A percentile compares a stretch with the other conserved stretches of the same genome.
phyloP scores from a whole-genome alignment of 2,329 filamentous ascomycete genomes.

The Cercospora sp. region DNA sequence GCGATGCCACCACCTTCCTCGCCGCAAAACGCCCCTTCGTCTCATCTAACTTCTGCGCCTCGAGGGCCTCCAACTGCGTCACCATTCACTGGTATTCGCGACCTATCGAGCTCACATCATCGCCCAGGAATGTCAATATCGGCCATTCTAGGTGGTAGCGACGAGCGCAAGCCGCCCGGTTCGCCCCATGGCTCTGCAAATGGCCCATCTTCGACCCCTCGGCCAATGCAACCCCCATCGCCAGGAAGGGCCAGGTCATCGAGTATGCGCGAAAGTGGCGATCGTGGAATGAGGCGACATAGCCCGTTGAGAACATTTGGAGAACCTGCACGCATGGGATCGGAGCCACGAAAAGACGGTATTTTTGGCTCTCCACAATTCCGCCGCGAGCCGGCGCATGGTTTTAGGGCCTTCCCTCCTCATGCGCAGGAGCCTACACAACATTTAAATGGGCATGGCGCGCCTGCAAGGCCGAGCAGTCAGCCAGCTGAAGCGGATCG shows the following conservation, averaged over 20 bases:
- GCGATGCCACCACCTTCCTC: constrained; percentile 55
- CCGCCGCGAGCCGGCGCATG: constrained; percentile 35
- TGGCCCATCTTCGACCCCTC: constrained; percentile 37
- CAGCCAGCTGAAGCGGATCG: constrained; percentile 35
- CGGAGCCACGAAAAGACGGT: constrained; percentile 34
- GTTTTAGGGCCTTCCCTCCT: constrained; percentile 35
- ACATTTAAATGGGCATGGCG: constrained; percentile 27
- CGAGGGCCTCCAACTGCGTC: constrained; percentile 49
- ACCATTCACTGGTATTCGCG: constrained; percentile 53
- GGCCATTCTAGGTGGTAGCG: constrained; percentile 61
- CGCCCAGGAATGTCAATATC: constrained; percentile 72
- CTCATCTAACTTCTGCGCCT: constrained; percentile 38
- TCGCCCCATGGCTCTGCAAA: constrained; percentile 38
- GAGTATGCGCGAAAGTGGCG: constrained; percentile 39
- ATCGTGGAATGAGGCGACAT: constrained; percentile 28
- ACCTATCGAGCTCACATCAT: constrained; percentile 56
- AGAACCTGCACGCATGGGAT: constrained; percentile 30
- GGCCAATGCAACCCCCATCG: constrained; percentile 51
- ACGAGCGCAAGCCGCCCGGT: constrained; percentile 32
- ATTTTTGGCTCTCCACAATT: constrained; percentile 38
- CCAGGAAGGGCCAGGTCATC: constrained; percentile 42
- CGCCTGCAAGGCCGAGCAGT: constrained; percentile 37
- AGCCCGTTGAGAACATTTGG: constrained; percentile 33
- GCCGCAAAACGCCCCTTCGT: constrained; percentile 45
- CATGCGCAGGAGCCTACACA: constrained; percentile 28